phyloP scores from a whole-genome alignment of 116 monocot species.

The Zostera marina region DNA sequence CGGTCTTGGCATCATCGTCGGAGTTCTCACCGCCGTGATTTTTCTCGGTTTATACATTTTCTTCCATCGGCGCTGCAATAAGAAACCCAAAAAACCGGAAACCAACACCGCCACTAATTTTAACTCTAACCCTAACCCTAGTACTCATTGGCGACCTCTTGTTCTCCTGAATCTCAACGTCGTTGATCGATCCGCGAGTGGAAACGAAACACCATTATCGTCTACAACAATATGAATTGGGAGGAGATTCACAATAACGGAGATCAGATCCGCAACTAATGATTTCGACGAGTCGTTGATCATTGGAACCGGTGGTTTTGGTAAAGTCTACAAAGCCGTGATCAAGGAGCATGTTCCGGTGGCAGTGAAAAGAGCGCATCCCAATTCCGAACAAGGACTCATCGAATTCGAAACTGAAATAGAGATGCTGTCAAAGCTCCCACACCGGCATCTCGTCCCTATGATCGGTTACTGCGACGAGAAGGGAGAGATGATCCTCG shows the following conservation, averaged over 20 bases:
- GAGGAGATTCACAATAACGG: constrained; percentile 5
- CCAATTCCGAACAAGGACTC: constrained; percentile 1
- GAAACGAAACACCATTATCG: background rate
- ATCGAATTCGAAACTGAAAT: constrained; percentile 7
- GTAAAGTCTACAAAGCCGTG: constrained; percentile 55
- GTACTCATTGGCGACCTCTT: constrained; percentile 23
- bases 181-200: constrained; percentile 9
- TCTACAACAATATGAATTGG: background rate
- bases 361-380: constrained; percentile 9
- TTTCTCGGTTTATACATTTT: constrained; percentile 7
- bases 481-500: constrained; percentile 8
- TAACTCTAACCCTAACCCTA: constrained; percentile 1
- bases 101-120: constrained; percentile 5
- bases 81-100: constrained; percentile 17
- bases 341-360: constrained; percentile 20
- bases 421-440: constrained; percentile 13
- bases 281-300: constrained; percentile 51
- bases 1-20: constrained; percentile 12
- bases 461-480: constrained; percentile 12
- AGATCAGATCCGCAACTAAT: constrained; percentile 38
- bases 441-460: constrained; percentile 10
- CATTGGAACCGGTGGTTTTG: constrained; percentile 59
- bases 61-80: constrained; percentile 6
- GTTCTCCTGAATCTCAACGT: too few species aligned
- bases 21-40: constrained; percentile 4